Evolutionary conservation across 495 filamentous ascomycete species (phyloP), one percentile per base, ranked within the genome.

Genomic region (Trichoderma gamsii): DNA sequence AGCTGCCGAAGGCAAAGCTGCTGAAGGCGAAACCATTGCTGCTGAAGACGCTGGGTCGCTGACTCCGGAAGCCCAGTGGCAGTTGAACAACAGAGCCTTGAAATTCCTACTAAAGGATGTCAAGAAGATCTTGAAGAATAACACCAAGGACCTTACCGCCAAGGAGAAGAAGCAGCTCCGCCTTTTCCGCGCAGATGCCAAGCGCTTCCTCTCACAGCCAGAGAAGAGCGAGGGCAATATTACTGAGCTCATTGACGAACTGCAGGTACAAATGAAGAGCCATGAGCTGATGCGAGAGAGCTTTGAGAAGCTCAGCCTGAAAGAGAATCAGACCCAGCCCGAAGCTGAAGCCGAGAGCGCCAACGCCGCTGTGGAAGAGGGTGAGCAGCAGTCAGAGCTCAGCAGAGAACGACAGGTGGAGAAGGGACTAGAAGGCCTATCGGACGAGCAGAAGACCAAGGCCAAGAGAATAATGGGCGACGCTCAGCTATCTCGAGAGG

Each of bases 151-250:
- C 5, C 41, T 76, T 21, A 68, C 72, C 43, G 79, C 69, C 64
- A 71, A 71, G 51, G 76, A 74, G 64, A 83, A 82, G 73, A 67
- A 74, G 49, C 66, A 66, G 18, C 67, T 82, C 12, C 78, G 81
- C 63, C 59, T 68, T 6, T 72, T 79, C 68, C 66, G 77, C 52
- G 67, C 71, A 41, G 68, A 78, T 12, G 43, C 76, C 56, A 77
- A 76, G 51, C 51, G 63, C 1, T 64, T 74, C 41, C 70, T 78
- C 51, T 46, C 70, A 61, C 67, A 69, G 6, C 51, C 71, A 43
- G 67, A 71, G 63, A 76, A 72, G 44, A 4, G 66, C 44, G 59
- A 38, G 56, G 66, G 71, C 59, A 69, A 70, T 5, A 44, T 72
- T n/a, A 59, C 23, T 64, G 68, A 73, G 29, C 71, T 77, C 65